A percentile compares a stretch with the other conserved stretches of the same genome.
phyloP scores from a whole-genome alignment of 164 flowering plant species.

The Liquidambar formosana region DNA sequence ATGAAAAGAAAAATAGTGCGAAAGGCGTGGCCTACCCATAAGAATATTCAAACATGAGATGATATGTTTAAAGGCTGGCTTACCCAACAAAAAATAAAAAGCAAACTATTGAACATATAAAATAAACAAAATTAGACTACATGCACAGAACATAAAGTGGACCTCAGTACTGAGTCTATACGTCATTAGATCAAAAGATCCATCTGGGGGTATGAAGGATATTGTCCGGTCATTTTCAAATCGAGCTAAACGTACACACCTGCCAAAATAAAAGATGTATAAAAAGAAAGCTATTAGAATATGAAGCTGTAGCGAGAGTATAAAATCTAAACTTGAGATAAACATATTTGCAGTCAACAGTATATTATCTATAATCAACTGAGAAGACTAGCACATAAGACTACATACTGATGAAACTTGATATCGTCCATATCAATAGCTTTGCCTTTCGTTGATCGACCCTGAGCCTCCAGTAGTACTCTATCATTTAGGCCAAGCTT shows the following conservation, averaged over 20 bases:
- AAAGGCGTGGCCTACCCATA: neutral
- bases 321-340: no score
- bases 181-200: slow-evolving; percentile 95
- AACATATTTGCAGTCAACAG: neutral
- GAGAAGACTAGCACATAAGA: neutral
- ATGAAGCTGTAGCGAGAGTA: neutral
- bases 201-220: slow-evolving; percentile 97
- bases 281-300: neutral
- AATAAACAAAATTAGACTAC: neutral
- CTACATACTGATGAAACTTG: slow-evolving; percentile 93
- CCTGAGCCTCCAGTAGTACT: slow-evolving; percentile 93
- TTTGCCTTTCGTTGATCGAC: slow-evolving; percentile 92
- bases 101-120: neutral
- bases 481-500: slow-evolving; percentile 97
- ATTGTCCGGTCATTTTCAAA: slow-evolving; percentile 98
- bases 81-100: neutral
- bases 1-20: neutral
- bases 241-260: slow-evolving; percentile 97
- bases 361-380: neutral
- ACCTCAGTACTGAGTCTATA: slow-evolving; percentile 98
- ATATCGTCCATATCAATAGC: slow-evolving; percentile 97
- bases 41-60: neutral
- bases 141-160: slow-evolving; percentile 6
- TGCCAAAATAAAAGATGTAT: slow-evolving; percentile 18
- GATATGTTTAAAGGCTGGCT: neutral